A percentile compares a stretch with the other conserved stretches of the same genome.
Evolutionary conservation across 345 rosid species (phyloP).

Genomic region (Raphanus raphanistrum): DNA sequence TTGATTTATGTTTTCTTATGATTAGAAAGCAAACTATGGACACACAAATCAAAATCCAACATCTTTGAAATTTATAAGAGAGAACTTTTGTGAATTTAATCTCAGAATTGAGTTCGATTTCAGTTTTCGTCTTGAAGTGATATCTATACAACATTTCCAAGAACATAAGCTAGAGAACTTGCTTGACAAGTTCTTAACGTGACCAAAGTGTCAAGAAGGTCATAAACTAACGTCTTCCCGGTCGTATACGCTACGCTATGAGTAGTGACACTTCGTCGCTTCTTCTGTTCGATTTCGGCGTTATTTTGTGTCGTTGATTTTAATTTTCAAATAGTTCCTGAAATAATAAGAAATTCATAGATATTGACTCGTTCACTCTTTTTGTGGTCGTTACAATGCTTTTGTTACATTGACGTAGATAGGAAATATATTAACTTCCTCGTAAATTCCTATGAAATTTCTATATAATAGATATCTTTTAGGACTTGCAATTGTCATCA

Average conservation of each 20-base stretch:
- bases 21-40: neutral
- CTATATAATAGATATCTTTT: neutral
- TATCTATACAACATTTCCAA: neutral
- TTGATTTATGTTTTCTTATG: neutral
- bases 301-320: neutral
- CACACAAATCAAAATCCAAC: neutral
- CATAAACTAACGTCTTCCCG: neutral
- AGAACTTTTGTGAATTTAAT: neutral
- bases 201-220: neutral
- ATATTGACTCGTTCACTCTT: neutral
- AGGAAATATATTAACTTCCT: neutral
- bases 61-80: neutral
- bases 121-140: neutral
- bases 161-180: neutral
- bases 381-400: neutral
- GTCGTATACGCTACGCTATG: constrained; percentile 15
- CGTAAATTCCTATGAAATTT: neutral
- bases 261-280: neutral
- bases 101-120: neutral
- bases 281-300: neutral
- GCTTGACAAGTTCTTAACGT: constrained; percentile 13
- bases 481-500: constrained; percentile 19
- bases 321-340: neutral
- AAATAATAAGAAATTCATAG: neutral
- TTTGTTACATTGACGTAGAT: neutral